Conservation (phyloP, 495 filamentous ascomycete species). For the Evernia prunastri region DNA sequence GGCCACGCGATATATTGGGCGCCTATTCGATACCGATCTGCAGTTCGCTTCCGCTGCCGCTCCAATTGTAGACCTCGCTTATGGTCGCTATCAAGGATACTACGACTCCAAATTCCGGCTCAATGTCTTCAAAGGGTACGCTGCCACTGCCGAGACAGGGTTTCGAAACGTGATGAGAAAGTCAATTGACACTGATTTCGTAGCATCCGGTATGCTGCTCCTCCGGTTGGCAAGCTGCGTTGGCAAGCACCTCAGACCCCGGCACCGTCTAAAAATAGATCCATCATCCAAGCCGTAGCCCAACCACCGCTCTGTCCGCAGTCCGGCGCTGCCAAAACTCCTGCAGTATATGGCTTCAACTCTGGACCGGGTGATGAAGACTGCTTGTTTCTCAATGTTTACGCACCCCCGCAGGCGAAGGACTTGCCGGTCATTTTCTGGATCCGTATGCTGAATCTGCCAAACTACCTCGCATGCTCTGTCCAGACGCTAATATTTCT, state of each 20-base stretch:
- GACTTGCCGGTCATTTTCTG: slow-evolving; percentile 28
- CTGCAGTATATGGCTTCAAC: slow-evolving; percentile 6
- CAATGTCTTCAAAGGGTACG: slow-evolving; percentile 30
- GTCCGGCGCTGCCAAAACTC: background rate
- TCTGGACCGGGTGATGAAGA: slow-evolving; percentile 32
- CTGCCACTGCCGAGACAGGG: background rate
- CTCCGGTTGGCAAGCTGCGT: slow-evolving; percentile 29
- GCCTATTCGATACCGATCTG: no score
- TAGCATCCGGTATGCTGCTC: slow-evolving; percentile 37
- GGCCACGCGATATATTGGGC: background rate
- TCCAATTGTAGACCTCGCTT: slow-evolving; percentile 25
- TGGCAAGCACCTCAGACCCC: slow-evolving; percentile 33
- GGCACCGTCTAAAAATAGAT: background rate
- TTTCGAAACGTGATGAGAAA: background rate
- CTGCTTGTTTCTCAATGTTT: slow-evolving; percentile 45
- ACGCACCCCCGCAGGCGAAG: slow-evolving; percentile 32
- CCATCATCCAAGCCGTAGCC: slow-evolving; percentile 5
- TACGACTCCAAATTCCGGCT: slow-evolving; percentile 22
- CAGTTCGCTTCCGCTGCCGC: slow-evolving; percentile 1
- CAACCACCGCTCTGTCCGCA: slow-evolving; percentile 16
- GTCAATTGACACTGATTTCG: background rate
- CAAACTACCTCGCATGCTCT: slow-evolving; percentile 6
- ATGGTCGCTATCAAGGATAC: slow-evolving; percentile 26
- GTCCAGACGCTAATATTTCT: background rate
- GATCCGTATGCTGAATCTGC: slow-evolving; percentile 8